Evolutionary conservation across 2,329 filamentous ascomycete species (phyloP).

Genomic region (Verticillium longisporum): DNA sequence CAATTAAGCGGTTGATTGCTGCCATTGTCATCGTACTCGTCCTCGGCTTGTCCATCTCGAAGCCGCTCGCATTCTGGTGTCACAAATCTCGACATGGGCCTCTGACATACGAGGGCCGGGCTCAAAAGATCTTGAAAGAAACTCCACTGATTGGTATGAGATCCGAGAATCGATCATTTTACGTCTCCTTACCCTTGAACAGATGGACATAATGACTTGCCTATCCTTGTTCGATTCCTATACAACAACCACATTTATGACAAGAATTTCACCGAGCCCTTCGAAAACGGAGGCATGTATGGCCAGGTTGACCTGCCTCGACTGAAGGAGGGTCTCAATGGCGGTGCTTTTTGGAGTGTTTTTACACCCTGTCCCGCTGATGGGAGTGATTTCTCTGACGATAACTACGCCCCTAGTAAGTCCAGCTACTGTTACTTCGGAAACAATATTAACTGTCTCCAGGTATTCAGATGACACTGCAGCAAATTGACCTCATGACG

Average conservation of each 20-base stretch:
- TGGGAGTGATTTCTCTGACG: slow-evolving; percentile 65
- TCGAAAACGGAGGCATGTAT: slow-evolving; percentile 61
- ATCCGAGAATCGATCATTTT: background rate
- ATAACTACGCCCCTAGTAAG: slow-evolving; percentile 61
- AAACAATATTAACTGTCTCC: slow-evolving; percentile 2
- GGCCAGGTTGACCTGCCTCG: slow-evolving; percentile 76
- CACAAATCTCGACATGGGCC: background rate
- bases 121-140: slow-evolving; percentile 34
- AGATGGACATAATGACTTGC: slow-evolving; percentile 90
- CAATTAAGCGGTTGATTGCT: background rate
- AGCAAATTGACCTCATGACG: slow-evolving; percentile 68
- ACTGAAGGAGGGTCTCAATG: slow-evolving; percentile 62
- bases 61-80: background rate
- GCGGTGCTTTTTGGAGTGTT: slow-evolving; percentile 91
- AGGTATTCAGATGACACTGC: slow-evolving; percentile 61
- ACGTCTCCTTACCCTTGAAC: background rate
- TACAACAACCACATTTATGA: slow-evolving; percentile 76
- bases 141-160: slow-evolving; percentile 43
- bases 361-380: slow-evolving; percentile 71
- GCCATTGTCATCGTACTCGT: background rate
- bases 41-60: background rate
- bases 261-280: slow-evolving; percentile 65
- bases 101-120: slow-evolving; percentile 33
- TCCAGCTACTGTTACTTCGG: slow-evolving; percentile 1
- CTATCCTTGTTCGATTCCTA: slow-evolving; percentile 59